Base-by-base conservation (phyloP, 2,329 filamentous ascomycete genomes). In the Capronia coronata region DNA sequence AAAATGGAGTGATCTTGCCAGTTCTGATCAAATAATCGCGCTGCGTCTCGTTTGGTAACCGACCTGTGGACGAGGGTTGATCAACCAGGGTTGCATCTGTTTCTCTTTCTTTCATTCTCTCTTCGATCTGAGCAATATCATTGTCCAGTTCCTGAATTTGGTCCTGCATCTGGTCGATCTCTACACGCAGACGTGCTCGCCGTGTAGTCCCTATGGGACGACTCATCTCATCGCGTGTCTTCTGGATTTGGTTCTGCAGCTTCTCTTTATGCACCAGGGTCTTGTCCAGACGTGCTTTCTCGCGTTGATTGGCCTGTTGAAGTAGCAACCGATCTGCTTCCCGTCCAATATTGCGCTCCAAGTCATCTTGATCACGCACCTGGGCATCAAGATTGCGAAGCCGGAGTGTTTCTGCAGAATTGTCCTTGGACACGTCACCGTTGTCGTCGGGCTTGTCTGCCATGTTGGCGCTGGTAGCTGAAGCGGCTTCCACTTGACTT, bases 1-100 rank as follows among this genome's bases (percentile, higher is more conserved):
- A 86, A 63, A 98, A 98, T 0, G 93, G 93, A 0, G 93, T 98
- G 59, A 98, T 97, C 69, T 97, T 97, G 54, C 93, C 93, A 0
- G 91, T 98, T 22, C 93, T 82, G 42, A 98, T 93, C 40, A 98
- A 77, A 64, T 86, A 98, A 40, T 95, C 90, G 43, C 90, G 80
- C 53, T 87, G 82, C 19, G 79, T 88, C 70, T 97, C 93, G 52
- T 86, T 86, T 1, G 86, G 82, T 49, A 91, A 69, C 46, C 79
- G 80, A 51, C 69, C 71, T 3, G 68, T 61, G 21, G 73, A 69
- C 45, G 71, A 68, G 11, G 64, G 64, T 23, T 67, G 68, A 1
- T 68, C 60, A 8, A 73, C 70, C 1, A 71, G 68, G 2, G 68
- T 67, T 9, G 70, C 71, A 38, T 72, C 70, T 27, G 72, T 72